Evolutionary conservation across 2,329 filamentous ascomycete genomes (phyloP).

Genomic region (Aureobasidium pullulans): DNA sequence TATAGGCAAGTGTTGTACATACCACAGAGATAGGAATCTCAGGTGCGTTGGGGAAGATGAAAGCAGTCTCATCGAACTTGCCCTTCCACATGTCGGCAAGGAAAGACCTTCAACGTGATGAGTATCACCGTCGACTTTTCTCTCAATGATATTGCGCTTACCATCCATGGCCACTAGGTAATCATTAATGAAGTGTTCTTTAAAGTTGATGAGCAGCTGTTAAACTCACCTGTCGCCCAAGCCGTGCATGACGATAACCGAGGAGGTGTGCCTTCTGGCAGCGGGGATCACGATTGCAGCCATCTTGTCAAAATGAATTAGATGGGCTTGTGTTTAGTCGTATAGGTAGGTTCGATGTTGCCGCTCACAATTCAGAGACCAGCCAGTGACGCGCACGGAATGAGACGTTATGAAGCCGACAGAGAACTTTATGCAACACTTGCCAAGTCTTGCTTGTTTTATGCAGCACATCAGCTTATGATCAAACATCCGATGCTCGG

Average conservation of each 20-base stretch:
- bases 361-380: not conserved
- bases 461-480: not conserved
- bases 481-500: not conserved
- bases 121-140: not conserved
- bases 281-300: conserved; percentile 66
- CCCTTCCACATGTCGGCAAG: conserved; percentile 82
- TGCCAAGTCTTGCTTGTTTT: too few species aligned
- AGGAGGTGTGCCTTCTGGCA: conserved; percentile 77
- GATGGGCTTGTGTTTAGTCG: not conserved
- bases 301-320: conserved; percentile 14
- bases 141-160: conserved; percentile 26
- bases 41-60: conserved; percentile 89
- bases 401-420: not conserved
- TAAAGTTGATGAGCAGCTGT: not conserved
- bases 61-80: conserved; percentile 82
- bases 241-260: conserved; percentile 89
- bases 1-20: conserved; percentile 26
- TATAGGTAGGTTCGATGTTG: not conserved
- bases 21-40: conserved; percentile 78
- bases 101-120: conserved; percentile 47
- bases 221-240: conserved; percentile 64
- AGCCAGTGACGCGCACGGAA: not conserved
- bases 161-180: conserved; percentile 60
- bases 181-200: not conserved
- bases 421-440: too few species aligned